These are phyloP conservation scores for Skeletonema marinoi DNA, from an alignment of 108 stramenopile species.

Conservation along the genomic window DNA sequence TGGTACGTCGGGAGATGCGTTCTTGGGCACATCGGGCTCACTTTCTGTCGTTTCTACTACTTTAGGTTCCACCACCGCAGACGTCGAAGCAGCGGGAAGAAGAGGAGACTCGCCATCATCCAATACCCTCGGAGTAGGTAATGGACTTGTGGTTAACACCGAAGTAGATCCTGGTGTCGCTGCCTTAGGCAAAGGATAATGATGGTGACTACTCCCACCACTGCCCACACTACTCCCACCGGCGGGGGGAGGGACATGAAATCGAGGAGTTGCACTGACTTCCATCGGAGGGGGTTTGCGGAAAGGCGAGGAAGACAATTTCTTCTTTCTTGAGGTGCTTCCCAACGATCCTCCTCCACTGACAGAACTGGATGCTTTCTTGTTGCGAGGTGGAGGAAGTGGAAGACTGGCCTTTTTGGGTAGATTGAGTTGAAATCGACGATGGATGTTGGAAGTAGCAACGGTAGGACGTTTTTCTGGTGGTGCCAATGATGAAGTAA, in stretches of 20 bases:
- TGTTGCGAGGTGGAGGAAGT: neutral
- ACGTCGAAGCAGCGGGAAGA: neutral
- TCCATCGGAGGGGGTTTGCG: slow-evolving; percentile 21
- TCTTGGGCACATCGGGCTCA: neutral
- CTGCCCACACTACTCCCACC: neutral
- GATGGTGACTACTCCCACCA: neutral
- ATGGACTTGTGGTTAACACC: neutral
- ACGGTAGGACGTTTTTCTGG: neutral
- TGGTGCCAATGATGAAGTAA: neutral
- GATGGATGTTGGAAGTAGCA: neutral
- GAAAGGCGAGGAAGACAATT: neutral
- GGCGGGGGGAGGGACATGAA: slow-evolving; percentile 1
- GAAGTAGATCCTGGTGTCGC: neutral
- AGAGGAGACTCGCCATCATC: neutral
- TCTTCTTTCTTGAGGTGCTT: neutral
- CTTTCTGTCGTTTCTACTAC: neutral
- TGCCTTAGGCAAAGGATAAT: neutral
- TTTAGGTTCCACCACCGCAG: neutral
- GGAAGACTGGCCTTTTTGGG: neutral
- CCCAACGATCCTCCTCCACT: neutral
- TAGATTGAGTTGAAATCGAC: neutral
- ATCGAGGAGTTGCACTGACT: slow-evolving; percentile 12
- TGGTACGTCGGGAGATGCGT: neutral
- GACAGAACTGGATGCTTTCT: neutral
- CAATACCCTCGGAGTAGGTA: neutral